A percentile compares a stretch with the other conserved stretches of the same genome.
Evolutionary conservation across 306 rosid genomes (phyloP).

Genomic region (Acacia acuminata): DNA sequence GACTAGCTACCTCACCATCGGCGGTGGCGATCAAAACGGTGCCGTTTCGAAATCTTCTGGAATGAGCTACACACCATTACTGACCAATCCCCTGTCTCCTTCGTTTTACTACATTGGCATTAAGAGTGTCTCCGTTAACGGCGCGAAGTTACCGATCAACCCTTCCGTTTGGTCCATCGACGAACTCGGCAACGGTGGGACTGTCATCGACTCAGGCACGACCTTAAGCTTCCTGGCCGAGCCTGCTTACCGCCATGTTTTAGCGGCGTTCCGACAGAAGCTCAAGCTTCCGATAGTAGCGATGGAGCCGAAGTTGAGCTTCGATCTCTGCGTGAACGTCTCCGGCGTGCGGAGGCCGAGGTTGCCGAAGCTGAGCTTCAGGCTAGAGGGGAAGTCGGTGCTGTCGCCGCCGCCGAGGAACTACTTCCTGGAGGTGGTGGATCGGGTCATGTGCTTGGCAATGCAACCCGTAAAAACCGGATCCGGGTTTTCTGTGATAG

Average conservation of each 20-base stretch:
- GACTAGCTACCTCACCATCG: conserved; percentile 65
- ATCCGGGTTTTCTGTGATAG: conserved; percentile 67
- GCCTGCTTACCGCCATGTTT: conserved; percentile 51
- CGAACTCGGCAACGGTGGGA: conserved; percentile 66
- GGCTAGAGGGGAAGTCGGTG: conserved; percentile 43
- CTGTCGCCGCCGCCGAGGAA: conserved; percentile 67
- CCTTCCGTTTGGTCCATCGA: conserved; percentile 61
- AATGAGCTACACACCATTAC: conserved; percentile 58
- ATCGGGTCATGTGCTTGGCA: conserved; percentile 62
- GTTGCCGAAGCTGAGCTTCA: conserved; percentile 58
- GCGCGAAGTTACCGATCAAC: conserved; percentile 43
- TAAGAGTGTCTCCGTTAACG: conserved; percentile 42
- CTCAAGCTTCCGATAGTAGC: conserved; percentile 30
- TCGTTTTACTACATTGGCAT: conserved; percentile 67
- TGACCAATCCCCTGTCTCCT: conserved; percentile 54
- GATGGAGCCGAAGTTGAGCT: conserved; percentile 33
- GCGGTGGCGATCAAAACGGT: conserved; percentile 36
- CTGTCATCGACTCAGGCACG: conserved; percentile 78
- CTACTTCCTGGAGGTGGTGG: conserved; percentile 59
- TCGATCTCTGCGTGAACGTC: conserved; percentile 71
- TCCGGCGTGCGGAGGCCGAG: conserved; percentile 38
- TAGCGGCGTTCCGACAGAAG: conserved; percentile 47
- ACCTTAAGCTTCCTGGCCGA: conserved; percentile 55
- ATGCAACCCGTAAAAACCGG: conserved; percentile 55
- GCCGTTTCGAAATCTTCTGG: neutral